These are phyloP conservation scores for Trametes villosa DNA, from an alignment of 768 basidiomycete genomes.

Conservation along the genomic window DNA sequence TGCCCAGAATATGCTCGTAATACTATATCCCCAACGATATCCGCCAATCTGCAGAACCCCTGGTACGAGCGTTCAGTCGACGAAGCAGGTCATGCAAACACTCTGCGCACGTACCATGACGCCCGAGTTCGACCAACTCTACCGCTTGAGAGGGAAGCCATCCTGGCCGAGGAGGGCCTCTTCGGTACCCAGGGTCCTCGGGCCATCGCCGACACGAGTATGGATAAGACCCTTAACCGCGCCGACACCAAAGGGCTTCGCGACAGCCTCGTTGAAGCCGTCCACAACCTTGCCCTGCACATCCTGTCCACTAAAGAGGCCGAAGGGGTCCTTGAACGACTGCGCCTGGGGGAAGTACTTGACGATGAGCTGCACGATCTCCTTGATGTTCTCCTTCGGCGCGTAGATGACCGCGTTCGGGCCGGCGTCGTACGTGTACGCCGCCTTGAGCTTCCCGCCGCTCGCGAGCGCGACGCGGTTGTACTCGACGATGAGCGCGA, in stretches of 20 bases:
- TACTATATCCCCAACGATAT: too few species aligned
- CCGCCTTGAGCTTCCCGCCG: slow-evolving; percentile 73
- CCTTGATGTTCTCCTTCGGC: slow-evolving; percentile 71
- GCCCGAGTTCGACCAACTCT: too few species aligned
- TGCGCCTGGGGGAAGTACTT: slow-evolving; percentile 88
- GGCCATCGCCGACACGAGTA: slow-evolving; percentile 92
- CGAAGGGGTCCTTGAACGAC: slow-evolving; percentile 77
- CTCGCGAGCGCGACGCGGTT: slow-evolving; percentile 74
- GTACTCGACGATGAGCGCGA: slow-evolving; percentile 88
- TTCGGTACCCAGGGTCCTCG: slow-evolving; percentile 63
- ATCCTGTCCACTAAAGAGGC: slow-evolving; percentile 52
- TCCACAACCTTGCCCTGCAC: slow-evolving; percentile 56
- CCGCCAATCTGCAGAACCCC: too few species aligned
- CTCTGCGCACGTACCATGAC: not conserved
- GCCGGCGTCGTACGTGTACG: slow-evolving; percentile 99
- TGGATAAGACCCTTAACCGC: slow-evolving; percentile 91
- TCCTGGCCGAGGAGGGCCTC: slow-evolving; percentile 69
- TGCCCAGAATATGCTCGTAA: too few species aligned
- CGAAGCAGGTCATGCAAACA: not conserved
- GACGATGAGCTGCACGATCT: slow-evolving; percentile 76
- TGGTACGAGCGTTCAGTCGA: too few species aligned
- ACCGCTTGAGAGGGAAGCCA: slow-evolving; percentile 63
- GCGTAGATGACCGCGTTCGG: slow-evolving; percentile 99
- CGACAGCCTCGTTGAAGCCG: slow-evolving; percentile 82
- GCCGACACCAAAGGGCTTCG: slow-evolving; percentile 71